Evolutionary conservation across 352 stramenopile genomes (phyloP), one percentile per base, ranked within the genome.

Genomic region (Globisporangium nagaii): DNA sequence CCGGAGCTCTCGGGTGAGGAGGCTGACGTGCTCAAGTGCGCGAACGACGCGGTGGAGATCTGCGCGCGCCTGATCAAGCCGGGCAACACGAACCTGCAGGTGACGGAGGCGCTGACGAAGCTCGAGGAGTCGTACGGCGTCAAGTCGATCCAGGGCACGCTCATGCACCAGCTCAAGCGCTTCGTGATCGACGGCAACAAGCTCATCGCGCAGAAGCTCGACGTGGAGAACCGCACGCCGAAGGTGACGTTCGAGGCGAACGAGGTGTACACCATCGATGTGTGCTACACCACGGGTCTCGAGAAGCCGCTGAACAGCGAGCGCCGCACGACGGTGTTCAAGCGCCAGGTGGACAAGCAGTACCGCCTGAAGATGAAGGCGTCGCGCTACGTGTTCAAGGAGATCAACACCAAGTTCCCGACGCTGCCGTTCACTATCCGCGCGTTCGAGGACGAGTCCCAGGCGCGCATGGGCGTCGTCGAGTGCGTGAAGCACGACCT

Each of bases 131-230:
- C 83, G 15, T 99, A 99, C 71, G 96, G 90, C 47, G 97, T 99
- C 57, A 98, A 97, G 63, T 86, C 94, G 44, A 82, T 99, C 59
- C 86, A 97, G 55, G 97, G 96, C 32, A 98, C 98, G 56, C 78
- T 98, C 54, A 99, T 99, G 96, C 97, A 99, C 75, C 97, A 99
- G 83, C 97, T 99, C 71, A 99, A 99, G 78, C 93, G 95, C 59
- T 97, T 94, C 60, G 95, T 99, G 13, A 97, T 99, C 60, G 97
- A 99, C 69, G 97, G 96, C 54, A 98, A 98, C 67, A 99, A 99
- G 75, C 68, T 96, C 30, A 96, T 98, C 52, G 75, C 96, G 28
- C 74, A 94, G 65, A 92, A 93, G 63, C 74, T 95, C n/a, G 89
- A 97, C 65, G 66, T 89, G 42, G 92, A 98, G 57, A 86, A 89